These are phyloP conservation scores for Ascochyta koolunga DNA, from an alignment of 2,329 filamentous ascomycete species.

Conservation along the genomic window DNA sequence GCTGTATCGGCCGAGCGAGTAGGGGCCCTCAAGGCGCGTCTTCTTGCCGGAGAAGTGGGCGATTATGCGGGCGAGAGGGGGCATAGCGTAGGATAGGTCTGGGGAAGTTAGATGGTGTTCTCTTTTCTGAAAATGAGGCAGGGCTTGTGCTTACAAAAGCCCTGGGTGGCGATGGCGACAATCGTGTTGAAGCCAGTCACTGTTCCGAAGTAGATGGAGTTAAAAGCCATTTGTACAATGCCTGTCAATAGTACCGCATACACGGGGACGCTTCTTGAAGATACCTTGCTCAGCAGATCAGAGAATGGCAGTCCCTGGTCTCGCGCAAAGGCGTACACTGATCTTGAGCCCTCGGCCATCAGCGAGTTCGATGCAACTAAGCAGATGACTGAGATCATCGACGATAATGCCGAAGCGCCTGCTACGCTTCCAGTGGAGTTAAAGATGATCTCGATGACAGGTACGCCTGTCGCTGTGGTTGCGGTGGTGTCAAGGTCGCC, in stretches of 20 bases:
- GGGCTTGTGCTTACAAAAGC: slow-evolving; percentile 55
- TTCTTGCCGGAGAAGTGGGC: slow-evolving; percentile 53
- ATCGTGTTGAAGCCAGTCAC: slow-evolving; percentile 63
- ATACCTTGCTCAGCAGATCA: slow-evolving; percentile 53
- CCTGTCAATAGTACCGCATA: slow-evolving; percentile 57
- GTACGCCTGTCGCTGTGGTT: slow-evolving; percentile 55
- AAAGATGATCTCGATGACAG: slow-evolving; percentile 60
- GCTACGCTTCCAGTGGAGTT: slow-evolving; percentile 55
- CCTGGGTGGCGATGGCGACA: slow-evolving; percentile 62
- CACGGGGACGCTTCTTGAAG: slow-evolving; percentile 57
- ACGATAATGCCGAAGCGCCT: slow-evolving; percentile 54
- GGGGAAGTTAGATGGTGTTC: slow-evolving; percentile 1
- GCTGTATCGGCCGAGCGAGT: slow-evolving; percentile 54
- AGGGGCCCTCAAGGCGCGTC: slow-evolving; percentile 52
- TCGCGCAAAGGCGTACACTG: slow-evolving; percentile 57
- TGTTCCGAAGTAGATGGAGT: slow-evolving; percentile 62
- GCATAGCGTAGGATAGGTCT: slow-evolving; percentile 64
- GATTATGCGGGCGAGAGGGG: slow-evolving; percentile 58
- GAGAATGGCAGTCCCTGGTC: slow-evolving; percentile 62
- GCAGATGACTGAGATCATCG: slow-evolving; percentile 57
- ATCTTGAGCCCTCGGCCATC: slow-evolving; percentile 56
- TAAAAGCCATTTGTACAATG: slow-evolving; percentile 58
- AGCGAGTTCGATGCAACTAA: slow-evolving; percentile 55
- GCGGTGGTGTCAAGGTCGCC: slow-evolving; percentile 55
- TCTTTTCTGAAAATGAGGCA: too few relatives aligned